These are phyloP conservation scores for Annona cherimola DNA, from an alignment of 164 flowering plant genomes.

Conservation along the genomic window DNA sequence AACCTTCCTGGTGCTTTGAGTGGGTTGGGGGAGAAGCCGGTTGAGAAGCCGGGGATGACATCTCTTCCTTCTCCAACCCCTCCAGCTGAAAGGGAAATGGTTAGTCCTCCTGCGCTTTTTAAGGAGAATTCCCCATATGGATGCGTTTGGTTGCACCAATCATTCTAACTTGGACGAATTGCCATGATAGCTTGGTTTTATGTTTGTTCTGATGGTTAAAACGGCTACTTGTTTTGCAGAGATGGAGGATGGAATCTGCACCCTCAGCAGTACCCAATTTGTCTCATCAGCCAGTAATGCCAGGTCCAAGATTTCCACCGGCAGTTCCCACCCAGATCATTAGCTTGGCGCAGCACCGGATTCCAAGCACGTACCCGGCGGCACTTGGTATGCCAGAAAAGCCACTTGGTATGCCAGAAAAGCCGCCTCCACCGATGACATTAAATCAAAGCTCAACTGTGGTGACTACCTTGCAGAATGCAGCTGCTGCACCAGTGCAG, in stretches of 20 bases:
- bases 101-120: constrained; percentile 34
- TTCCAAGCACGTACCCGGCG: constrained; percentile 5
- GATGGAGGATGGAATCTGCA: constrained; percentile 44
- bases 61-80: constrained; percentile 95
- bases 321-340: constrained; percentile 1
- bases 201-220: not conserved
- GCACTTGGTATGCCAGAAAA: not conserved
- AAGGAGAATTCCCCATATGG: not conserved
- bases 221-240: constrained; percentile 31
- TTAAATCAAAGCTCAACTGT: constrained; percentile 14
- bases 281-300: constrained; percentile 28
- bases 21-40: constrained; percentile 20
- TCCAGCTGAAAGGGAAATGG: constrained; percentile 64
- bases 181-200: not conserved
- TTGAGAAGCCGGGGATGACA: constrained; percentile 19
- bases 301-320: constrained; percentile 4
- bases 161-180: not conserved
- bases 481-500: not conserved
- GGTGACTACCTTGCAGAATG: not conserved
- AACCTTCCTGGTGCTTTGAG: constrained; percentile 25
- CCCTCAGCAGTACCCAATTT: not conserved
- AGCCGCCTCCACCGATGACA: constrained; percentile 10
- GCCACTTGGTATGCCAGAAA: not conserved
- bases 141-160: not conserved
- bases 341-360: constrained; percentile 15